Conservation (phyloP, 164 flowering plant species). For the Dillenia turbinata region DNA sequence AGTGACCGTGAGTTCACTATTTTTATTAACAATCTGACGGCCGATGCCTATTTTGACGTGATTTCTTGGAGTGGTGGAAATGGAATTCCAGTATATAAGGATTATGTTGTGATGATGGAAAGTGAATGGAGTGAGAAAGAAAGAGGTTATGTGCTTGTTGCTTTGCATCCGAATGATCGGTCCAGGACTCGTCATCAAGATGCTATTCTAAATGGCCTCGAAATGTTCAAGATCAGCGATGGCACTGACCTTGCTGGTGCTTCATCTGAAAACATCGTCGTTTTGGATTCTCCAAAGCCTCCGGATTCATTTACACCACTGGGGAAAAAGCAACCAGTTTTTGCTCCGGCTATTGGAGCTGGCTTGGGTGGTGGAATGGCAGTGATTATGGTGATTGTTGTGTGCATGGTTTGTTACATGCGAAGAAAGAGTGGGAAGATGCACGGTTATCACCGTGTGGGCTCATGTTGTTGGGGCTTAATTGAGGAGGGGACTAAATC, state of each 20-base stretch:
- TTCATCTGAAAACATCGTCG: no score
- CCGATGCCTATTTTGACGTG: slow-evolving; percentile 5
- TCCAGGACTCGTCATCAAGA: background rate
- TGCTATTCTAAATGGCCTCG: slow-evolving; percentile 17
- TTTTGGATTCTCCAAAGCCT: no score
- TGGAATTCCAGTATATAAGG: slow-evolving; percentile 5
- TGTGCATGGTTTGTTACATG: slow-evolving; percentile 7
- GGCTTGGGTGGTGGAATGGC: slow-evolving; percentile 3
- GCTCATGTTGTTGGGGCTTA: no score
- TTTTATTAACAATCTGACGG: slow-evolving; percentile 3
- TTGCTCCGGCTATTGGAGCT: no score
- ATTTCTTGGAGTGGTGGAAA: slow-evolving; percentile 4
- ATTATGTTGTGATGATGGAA: background rate
- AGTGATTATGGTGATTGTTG: background rate
- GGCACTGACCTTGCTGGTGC: no score
- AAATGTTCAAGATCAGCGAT: slow-evolving; percentile 14
- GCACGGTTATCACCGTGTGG: no score
- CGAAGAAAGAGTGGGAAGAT: background rate
- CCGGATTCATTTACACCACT: background rate
- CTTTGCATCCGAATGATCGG: slow-evolving; percentile 1
- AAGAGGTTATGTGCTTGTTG: slow-evolving; percentile 3
- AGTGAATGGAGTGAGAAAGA: background rate
- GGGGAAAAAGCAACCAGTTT: background rate
- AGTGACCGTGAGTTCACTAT: slow-evolving; percentile 4
- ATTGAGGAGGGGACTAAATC: background rate